phyloP scores from a whole-genome alignment of 108 stramenopile species.

The Nitzschia palea region DNA sequence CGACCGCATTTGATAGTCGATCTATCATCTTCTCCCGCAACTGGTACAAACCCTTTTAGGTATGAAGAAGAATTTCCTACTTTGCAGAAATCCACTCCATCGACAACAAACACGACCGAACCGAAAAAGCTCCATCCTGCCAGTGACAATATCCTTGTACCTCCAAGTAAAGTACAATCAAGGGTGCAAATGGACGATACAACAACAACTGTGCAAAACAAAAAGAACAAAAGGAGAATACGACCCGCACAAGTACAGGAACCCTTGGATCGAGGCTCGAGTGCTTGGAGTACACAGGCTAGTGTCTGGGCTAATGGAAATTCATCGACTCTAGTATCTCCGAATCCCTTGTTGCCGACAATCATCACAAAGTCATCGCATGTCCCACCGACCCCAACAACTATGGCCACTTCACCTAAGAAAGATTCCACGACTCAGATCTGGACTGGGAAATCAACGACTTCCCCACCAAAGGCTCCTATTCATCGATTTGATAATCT shows the following conservation, averaged over 20 bases:
- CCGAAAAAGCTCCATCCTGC: neutral
- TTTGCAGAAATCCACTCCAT: neutral
- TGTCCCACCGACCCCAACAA: too few species aligned
- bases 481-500: constrained; percentile 40
- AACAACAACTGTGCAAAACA: neutral
- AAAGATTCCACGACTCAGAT: too few species aligned
- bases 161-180: neutral
- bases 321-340: too few species aligned
- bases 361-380: too few species aligned
- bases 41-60: neutral
- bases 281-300: too few species aligned
- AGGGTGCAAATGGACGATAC: neutral
- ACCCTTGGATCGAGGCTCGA: neutral
- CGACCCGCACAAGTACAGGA: constrained; percentile 4
- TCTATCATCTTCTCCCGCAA: neutral
- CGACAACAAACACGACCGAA: too few species aligned
- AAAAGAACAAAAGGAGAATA: constrained; percentile 17
- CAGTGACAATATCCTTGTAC: neutral
- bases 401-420: neutral
- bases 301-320: too few species aligned
- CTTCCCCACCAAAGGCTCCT: neutral
- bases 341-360: too few species aligned
- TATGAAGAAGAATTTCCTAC: constrained; percentile 1
- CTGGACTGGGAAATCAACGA: too few species aligned
- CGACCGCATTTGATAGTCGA: constrained; percentile 50